Base-by-base conservation (phyloP, 2,329 filamentous ascomycete species). In the Apiospora hydei region DNA sequence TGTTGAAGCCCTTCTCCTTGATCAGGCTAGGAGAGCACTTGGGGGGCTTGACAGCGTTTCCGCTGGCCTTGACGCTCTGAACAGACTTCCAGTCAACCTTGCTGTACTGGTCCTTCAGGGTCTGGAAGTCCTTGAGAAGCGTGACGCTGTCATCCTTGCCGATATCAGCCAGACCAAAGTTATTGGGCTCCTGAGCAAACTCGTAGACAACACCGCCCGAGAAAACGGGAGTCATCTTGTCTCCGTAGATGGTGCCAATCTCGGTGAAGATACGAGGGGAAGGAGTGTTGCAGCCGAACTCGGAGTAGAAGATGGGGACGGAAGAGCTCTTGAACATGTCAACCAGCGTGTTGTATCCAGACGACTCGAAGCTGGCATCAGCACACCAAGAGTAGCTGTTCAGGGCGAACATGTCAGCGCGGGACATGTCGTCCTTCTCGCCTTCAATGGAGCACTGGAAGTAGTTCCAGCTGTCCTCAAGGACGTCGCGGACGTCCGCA, bases 201-300 rank as follows among this genome's bases (percentile, higher is more conserved):
- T 96, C 93, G 85, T 96, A 96, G 66, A 96, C 92, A 66, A 96
- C 86, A 75, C 93, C 93, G 74, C 94, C 94, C 71, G 90, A 92
- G 78, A 96, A 90, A 71, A 90, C 85, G 24, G 85, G 80, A 16
- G 83, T 91, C 92, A 96, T 95, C 75, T 94, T 77, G 51, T 86
- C 78, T 71, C 92, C 88, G 82, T 96, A 96, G 75, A 96, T 90
- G 74, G 91, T 85, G 71, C 85, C 86, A 16, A 94, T 91, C 83
- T 96, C 94, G 75, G 92, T 92, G 84, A 95, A 96, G 77, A 90
- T 83, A 76, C 94, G 92, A 18, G 92, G 91, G n/a, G 84, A 80
- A 18, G 90, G 89, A 49, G 87, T 85, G 84, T 95, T 96, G 89
- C 94, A 96, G 73, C 94, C 94, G 77, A 88, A 92, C 80, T 96